Evolutionary conservation across 176 grass and related monocot genomes (phyloP).

Genomic region (Phyllostachys edulis): DNA sequence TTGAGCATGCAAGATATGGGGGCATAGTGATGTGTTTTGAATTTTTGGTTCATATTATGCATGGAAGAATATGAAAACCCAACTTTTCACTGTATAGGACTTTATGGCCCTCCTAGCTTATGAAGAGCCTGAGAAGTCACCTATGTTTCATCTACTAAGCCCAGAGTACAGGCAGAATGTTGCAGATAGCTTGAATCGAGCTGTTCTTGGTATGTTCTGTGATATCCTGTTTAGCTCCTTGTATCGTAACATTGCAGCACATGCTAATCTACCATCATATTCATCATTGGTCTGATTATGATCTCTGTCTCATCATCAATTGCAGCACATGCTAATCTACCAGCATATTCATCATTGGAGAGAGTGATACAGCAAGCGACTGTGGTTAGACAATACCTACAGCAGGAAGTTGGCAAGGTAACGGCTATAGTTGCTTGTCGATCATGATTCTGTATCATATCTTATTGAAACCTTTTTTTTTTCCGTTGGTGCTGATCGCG

Average conservation of each 20-base stretch:
- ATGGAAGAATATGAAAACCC: constrained; percentile 10
- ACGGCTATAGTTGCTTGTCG: background rate
- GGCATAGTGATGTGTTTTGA: background rate
- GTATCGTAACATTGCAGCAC: constrained; percentile 39
- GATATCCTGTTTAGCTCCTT: constrained; percentile 21
- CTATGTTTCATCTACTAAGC: constrained; percentile 94
- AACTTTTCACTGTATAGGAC: constrained; percentile 49
- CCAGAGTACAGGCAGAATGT: constrained; percentile 83
- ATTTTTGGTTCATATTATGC: constrained; percentile 11
- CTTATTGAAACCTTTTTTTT: background rate
- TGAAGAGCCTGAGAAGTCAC: constrained; percentile 91
- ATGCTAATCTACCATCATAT: constrained; percentile 81
- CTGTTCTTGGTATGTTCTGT: constrained; percentile 74
- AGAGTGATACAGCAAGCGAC: constrained; percentile 80
- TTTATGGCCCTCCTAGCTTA: constrained; percentile 90
- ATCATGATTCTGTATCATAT: background rate
- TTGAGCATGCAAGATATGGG: background rate
- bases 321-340: constrained; percentile 78
- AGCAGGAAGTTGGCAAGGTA: constrained; percentile 89
- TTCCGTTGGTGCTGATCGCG: background rate
- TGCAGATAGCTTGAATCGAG: constrained; percentile 83
- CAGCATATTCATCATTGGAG: constrained; percentile 86
- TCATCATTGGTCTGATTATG: constrained; percentile 56
- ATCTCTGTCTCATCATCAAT: constrained; percentile 33
- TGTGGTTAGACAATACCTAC: constrained; percentile 77